Conservation (phyloP, 495 filamentous ascomycete species). For the Bathelium albidoporum region DNA sequence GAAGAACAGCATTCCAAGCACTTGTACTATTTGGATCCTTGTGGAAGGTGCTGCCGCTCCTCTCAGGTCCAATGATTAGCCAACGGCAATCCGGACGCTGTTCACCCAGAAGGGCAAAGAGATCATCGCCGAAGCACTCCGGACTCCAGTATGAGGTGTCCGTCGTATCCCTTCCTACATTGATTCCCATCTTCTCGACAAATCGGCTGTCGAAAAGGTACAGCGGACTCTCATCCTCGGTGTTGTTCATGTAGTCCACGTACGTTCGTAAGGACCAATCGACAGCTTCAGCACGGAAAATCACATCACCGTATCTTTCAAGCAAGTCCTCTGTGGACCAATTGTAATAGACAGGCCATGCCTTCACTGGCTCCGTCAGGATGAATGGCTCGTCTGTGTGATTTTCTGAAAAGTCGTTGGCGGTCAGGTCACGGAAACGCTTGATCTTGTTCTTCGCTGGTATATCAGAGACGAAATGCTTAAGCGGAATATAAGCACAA, state of each 20-base stretch:
- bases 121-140: slow-evolving; percentile 75
- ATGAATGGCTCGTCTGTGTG: slow-evolving; percentile 86
- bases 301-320: slow-evolving; percentile 49
- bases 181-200: slow-evolving; percentile 73
- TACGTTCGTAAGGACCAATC: slow-evolving; percentile 82
- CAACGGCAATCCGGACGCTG: slow-evolving; percentile 82
- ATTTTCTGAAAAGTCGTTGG: slow-evolving; percentile 58
- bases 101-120: slow-evolving; percentile 71
- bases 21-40: slow-evolving; percentile 72
- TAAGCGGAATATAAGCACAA: slow-evolving; percentile 65
- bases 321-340: slow-evolving; percentile 64
- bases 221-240: slow-evolving; percentile 75
- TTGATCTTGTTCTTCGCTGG: slow-evolving; percentile 62
- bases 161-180: slow-evolving; percentile 41
- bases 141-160: slow-evolving; percentile 71
- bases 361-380: slow-evolving; percentile 68
- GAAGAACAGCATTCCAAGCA: slow-evolving; percentile 92
- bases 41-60: slow-evolving; percentile 92
- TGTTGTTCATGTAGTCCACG: slow-evolving; percentile 72
- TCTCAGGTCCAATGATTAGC: slow-evolving; percentile 83
- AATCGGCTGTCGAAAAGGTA: slow-evolving; percentile 89
- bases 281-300: slow-evolving; percentile 85
- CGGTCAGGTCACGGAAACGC: slow-evolving; percentile 56
- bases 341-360: slow-evolving; percentile 66
- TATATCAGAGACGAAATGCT: slow-evolving; percentile 58